Percentiles rank a stretch among this genome's conserved stretches.
These are phyloP conservation scores for Kodamaea kaohsiungensis DNA, from an alignment of 805 yeast genomes.

Conservation along the genomic window DNA sequence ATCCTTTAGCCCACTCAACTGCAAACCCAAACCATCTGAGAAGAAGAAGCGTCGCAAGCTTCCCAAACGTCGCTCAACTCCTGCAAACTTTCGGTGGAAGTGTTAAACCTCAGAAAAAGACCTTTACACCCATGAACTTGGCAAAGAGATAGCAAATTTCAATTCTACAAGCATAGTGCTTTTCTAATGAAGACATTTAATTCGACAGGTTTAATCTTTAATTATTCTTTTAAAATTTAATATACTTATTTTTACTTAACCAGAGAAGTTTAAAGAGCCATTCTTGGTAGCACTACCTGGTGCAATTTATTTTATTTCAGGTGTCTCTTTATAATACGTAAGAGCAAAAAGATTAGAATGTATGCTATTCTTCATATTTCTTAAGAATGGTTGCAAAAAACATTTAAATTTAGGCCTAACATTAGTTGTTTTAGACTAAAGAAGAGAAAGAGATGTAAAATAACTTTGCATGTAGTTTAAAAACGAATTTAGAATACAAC, in stretches of 20 bases:
- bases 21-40: conserved; percentile 3
- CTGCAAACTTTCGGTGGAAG: conserved; percentile 4
- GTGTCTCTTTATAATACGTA: no score
- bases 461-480: no score
- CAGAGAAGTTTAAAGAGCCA: no score
- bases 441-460: no score
- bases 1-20: conserved; percentile 2
- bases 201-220: neutral
- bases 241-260: neutral
- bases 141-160: neutral
- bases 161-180: neutral
- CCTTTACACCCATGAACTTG: conserved; percentile 2
- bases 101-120: neutral
- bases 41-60: conserved; percentile 4
- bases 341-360: no score
- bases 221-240: neutral
- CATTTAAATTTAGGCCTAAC: no score
- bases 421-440: no score
- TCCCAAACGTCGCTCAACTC: conserved; percentile 3
- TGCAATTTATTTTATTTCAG: no score
- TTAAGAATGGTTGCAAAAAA: no score
- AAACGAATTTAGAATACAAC: no score
- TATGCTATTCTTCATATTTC: no score
- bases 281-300: no score
- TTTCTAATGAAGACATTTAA: neutral